These are phyloP conservation scores for Fistulifera pelliculosa DNA, from an alignment of 108 stramenopile species.

Conservation along the genomic window DNA sequence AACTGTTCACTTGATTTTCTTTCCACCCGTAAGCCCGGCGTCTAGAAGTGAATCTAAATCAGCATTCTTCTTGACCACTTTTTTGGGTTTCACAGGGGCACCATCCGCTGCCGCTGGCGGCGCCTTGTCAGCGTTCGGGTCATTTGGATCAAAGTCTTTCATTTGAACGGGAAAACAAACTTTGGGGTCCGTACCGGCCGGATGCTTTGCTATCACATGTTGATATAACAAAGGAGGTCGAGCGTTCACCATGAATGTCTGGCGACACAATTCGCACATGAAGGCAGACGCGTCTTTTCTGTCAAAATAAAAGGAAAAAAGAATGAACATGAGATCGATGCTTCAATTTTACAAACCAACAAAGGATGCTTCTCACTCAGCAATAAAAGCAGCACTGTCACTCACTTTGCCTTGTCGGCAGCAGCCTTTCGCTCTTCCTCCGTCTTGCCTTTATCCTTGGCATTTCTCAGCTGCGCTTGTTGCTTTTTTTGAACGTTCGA, in stretches of 20 bases:
- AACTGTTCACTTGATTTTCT: slow-evolving; percentile 4
- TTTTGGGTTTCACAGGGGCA: slow-evolving; percentile 40
- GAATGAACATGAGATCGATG: too few relatives aligned
- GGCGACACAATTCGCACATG: slow-evolving; percentile 72
- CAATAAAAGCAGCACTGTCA: neutral
- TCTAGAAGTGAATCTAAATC: slow-evolving; percentile 41
- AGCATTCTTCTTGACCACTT: slow-evolving; percentile 18
- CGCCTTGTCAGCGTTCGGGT: slow-evolving; percentile 40
- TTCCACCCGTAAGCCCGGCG: slow-evolving; percentile 43
- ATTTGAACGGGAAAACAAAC: slow-evolving; percentile 54
- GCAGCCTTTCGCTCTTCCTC: slow-evolving; percentile 84
- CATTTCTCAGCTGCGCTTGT: slow-evolving; percentile 72
- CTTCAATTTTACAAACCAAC: too few relatives aligned
- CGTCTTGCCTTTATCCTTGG: slow-evolving; percentile 75
- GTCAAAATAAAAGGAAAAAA: neutral
- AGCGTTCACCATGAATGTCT: slow-evolving; percentile 89
- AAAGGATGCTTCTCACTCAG: too few relatives aligned
- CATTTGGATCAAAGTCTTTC: slow-evolving; percentile 71
- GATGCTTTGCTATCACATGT: slow-evolving; percentile 74
- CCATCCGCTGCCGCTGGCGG: slow-evolving; percentile 12
- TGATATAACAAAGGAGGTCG: slow-evolving; percentile 50
- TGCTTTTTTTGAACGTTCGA: slow-evolving; percentile 86
- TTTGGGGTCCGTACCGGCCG: slow-evolving; percentile 34
- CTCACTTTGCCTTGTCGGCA: slow-evolving; percentile 46
- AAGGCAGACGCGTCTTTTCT: slow-evolving; percentile 60